Base-by-base conservation (phyloP, 768 basidiomycete genomes). In the Strobilomyces dryophilus region DNA sequence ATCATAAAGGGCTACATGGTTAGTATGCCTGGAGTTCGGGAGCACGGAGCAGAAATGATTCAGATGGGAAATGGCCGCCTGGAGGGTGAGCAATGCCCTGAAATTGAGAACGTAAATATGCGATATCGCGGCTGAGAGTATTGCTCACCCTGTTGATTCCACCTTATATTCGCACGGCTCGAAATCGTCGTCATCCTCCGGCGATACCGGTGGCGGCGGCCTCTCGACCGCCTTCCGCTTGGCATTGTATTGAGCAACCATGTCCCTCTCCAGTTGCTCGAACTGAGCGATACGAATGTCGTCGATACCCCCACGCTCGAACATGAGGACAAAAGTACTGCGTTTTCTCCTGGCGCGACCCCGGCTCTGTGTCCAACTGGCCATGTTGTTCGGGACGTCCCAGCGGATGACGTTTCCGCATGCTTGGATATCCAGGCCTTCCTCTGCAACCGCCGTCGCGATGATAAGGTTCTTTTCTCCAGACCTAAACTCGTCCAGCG, bases 401-500 rank as follows among this genome's bases (percentile, higher is more conserved):
- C 90, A 93, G 15, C 91, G 82, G 46, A 92, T 81, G 53, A 93
- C 89, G 49, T 83, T 83, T 9, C 88, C 84, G 63, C 90, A 93
- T 4, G 85, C 85, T 62, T 83, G 87, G 42, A 87, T 89, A 59
- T 94, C 91, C 29, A 93, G 77, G 0, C 90, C 92, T 66, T 93
- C 92, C 62, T 94, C 92, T 0, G 91, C 91, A 2, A 93, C 89
- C 1, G 85, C 73, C 0, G 91, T 91, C 2, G 86, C 83, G 4
- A 92, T 67, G 51, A 92, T 78, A 0, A 91, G 71, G 57, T 87
- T 87, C 71, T 80, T 83, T 45, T 83, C 80, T 7, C 89, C 89
- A 2, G 76, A 74, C 45, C 78, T 76, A 67, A 93, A 92, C 40
- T 83, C 80, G 0, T 69, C 67, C 7, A 93, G 72, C 0, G 80